phyloP scores from a whole-genome alignment of 2,329 filamentous ascomycete species.

The Penicillium sp. region DNA sequence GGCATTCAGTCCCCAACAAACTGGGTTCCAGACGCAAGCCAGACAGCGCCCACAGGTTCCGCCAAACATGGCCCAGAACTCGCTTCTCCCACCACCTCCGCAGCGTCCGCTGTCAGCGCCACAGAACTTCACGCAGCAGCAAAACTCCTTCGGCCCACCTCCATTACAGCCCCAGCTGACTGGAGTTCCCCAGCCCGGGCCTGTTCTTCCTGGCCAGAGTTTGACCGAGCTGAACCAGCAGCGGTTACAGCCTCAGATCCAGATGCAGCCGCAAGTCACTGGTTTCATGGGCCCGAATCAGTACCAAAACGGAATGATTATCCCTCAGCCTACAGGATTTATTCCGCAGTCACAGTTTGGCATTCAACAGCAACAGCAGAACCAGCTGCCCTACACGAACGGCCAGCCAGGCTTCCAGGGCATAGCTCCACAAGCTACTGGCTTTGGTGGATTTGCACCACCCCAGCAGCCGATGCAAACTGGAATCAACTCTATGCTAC shows the following conservation, averaged over 20 bases:
- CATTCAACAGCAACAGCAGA: conserved; percentile 48
- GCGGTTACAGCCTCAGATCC: conserved; percentile 62
- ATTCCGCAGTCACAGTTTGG: conserved; percentile 51
- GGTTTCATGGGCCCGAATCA: conserved; percentile 56
- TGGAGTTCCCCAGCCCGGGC: conserved; percentile 61
- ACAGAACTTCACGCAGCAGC: conserved; percentile 71
- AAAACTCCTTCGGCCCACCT: conserved; percentile 72
- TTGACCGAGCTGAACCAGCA: conserved; percentile 72
- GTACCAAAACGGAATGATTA: conserved; percentile 47
- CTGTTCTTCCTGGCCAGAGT: conserved; percentile 73
- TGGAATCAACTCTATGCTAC: conserved; percentile 57
- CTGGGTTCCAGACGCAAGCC: conserved; percentile 46
- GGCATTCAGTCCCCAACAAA: conserved; percentile 42
- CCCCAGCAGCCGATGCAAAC: conserved; percentile 55
- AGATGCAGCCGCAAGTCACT: conserved; percentile 66
- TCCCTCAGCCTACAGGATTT: conserved; percentile 54
- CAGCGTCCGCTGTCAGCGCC: conserved; percentile 84
- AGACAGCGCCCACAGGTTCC: conserved; percentile 74
- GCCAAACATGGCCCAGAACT: conserved; percentile 61
- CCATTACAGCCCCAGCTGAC: conserved; percentile 85
- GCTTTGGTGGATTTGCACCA: conserved; percentile 53
- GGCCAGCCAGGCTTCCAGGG: conserved; percentile 42
- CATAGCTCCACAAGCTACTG: conserved; percentile 58
- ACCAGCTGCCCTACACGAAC: conserved; percentile 27
- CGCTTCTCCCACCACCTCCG: conserved; percentile 76